Evolutionary conservation across 345 rosid species (phyloP), one percentile per base, ranked within the genome.

Genomic region (Arabis hirsuta): DNA sequence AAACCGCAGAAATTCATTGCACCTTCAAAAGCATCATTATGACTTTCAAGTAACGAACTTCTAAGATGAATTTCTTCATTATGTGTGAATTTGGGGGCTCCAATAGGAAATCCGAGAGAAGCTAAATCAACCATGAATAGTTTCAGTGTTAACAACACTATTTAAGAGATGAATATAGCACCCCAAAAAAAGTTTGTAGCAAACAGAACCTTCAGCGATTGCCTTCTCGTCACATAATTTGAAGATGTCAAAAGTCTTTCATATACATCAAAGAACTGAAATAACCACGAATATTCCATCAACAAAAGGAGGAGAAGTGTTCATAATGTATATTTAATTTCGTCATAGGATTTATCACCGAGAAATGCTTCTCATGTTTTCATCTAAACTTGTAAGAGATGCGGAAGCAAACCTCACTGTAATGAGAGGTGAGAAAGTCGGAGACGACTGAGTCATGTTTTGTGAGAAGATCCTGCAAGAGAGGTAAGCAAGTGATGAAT

Each of bases 141-240:
- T 52, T 62, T 58, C 69, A 52, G 34, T 7, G 51, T 68, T 68
- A 62, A 62, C 39, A 13, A 39, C 46, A 26, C 24, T 19, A 43
- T 31, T 32, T 2, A 62, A 72, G 57, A 67, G 24, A 26, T 13
- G 26, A 36, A 34, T 13, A 78, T 48, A 50, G 38, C 39, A 22
- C 9, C 19, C 31, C 44, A 59, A 26, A 34, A 65, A 36, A 47
- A 43, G 22, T 24, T 51, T 62, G 55, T 48, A 72, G 68, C 47
- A 9, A 65, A 81, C 83, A 71, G 71, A 55, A 95, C 99, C 97
- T 89, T 95, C 73, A 95, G 71, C 16, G 99, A 95, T 77, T 95
- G 99, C 82, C 99, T 83, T 81, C 95, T 91, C 12, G 99, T 95
- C 78, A 95, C 99, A 65, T 95, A 95, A 74, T 91, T 95, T 29